Evolutionary conservation across 495 filamentous ascomycete species (phyloP).

Genomic region (Physcia stellaris): DNA sequence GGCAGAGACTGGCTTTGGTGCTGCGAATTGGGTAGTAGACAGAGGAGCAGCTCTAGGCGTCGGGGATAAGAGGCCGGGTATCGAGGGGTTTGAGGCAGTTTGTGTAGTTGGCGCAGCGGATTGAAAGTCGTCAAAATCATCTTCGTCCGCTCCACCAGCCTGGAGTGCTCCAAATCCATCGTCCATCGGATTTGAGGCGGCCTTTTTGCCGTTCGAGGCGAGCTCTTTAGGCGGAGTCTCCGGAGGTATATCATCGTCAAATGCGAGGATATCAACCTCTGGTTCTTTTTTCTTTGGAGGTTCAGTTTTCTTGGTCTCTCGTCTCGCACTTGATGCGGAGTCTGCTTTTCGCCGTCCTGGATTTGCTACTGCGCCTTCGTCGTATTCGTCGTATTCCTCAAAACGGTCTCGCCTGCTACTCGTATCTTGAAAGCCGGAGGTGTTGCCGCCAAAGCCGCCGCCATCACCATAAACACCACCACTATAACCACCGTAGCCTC

Average conservation of each 20-base stretch:
- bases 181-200: slow-evolving; percentile 28
- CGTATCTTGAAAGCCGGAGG: slow-evolving; percentile 55
- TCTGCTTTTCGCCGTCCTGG: slow-evolving; percentile 33
- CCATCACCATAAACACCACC: slow-evolving; percentile 87
- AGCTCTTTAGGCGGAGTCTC: slow-evolving; percentile 31
- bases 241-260: slow-evolving; percentile 55
- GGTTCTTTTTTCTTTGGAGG: slow-evolving; percentile 68
- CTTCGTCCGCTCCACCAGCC: slow-evolving; percentile 50
- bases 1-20: slow-evolving; percentile 70
- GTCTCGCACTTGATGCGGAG: slow-evolving; percentile 24
- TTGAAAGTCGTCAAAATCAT: slow-evolving; percentile 98
- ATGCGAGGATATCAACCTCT: slow-evolving; percentile 77
- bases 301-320: slow-evolving; percentile 44
- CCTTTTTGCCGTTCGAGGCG: slow-evolving; percentile 32
- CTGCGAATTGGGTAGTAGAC: slow-evolving; percentile 55
- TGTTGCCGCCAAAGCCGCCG: slow-evolving; percentile 67
- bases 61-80: slow-evolving; percentile 27
- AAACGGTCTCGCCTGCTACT: slow-evolving; percentile 59
- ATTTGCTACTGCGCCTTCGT: slow-evolving; percentile 52
- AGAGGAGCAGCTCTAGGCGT: slow-evolving; percentile 52
- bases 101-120: slow-evolving; percentile 58
- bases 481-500: slow-evolving; percentile 69
- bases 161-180: slow-evolving; percentile 42
- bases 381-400: slow-evolving; percentile 94
- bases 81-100: slow-evolving; percentile 29